Evolutionary conservation across 192 early-diverging fungal species (phyloP).

Genomic region (Diversispora eburnea): DNA sequence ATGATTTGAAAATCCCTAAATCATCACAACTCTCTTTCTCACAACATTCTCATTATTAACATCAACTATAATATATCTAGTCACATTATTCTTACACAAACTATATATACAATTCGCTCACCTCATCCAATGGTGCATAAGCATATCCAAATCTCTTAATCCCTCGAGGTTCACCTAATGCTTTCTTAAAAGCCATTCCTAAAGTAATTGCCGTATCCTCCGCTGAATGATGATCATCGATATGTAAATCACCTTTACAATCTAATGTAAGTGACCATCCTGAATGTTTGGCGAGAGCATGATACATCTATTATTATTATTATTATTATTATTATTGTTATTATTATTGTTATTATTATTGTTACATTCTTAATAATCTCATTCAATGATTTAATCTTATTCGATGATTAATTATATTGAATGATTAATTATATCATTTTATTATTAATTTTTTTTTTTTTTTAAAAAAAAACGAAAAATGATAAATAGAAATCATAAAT

Average conservation of each 20-base stretch:
- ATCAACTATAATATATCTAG: background rate
- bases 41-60: background rate
- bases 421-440: too few relatives aligned
- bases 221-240: slow-evolving; percentile 98
- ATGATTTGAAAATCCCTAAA: too few relatives aligned
- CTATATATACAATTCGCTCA: slow-evolving; percentile 22
- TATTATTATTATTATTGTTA: too few relatives aligned
- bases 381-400: too few relatives aligned
- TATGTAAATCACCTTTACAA: slow-evolving; percentile 92
- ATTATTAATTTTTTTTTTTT: too few relatives aligned
- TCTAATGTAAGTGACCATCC: slow-evolving; percentile 82
- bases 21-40: background rate
- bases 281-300: slow-evolving; percentile 95
- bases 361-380: too few relatives aligned
- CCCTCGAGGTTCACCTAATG: slow-evolving; percentile 80
- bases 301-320: slow-evolving; percentile 75
- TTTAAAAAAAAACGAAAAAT: too few relatives aligned
- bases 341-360: too few relatives aligned
- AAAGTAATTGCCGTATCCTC: slow-evolving; percentile 95
- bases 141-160: slow-evolving; percentile 93
- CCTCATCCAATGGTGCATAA: slow-evolving; percentile 95
- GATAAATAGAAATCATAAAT: too few relatives aligned
- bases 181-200: slow-evolving; percentile 89
- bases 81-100: background rate
- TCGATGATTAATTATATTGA: too few relatives aligned